Percentiles rank a stretch among this genome's conserved stretches.
phyloP scores from a whole-genome alignment of 305 asterid genomes.

The Plantago lanceolata region DNA sequence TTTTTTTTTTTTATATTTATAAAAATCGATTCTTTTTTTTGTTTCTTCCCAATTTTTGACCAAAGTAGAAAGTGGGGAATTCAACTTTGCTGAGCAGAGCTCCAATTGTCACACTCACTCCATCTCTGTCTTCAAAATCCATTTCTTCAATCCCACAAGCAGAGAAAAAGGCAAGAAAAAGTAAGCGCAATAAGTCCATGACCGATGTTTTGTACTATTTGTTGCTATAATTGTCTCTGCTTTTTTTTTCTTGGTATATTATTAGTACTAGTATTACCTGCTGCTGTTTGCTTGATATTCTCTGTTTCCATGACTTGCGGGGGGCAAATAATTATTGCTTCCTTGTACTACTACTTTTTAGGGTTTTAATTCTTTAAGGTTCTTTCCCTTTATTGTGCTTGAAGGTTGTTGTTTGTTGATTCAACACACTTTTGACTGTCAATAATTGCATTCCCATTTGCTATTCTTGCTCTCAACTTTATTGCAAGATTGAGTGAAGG shows the following conservation, averaged over 20 bases:
- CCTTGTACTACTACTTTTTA: slow-evolving; percentile 34
- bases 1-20: no score
- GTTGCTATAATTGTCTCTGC: slow-evolving; percentile 31
- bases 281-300: slow-evolving; percentile 33
- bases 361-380: slow-evolving; percentile 38
- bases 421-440: slow-evolving; percentile 21
- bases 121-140: slow-evolving; percentile 13
- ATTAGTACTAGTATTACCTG: slow-evolving; percentile 25
- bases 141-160: slow-evolving; percentile 32
- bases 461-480: slow-evolving; percentile 11
- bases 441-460: slow-evolving; percentile 26
- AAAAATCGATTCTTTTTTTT: background rate
- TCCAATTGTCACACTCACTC: slow-evolving; percentile 19
- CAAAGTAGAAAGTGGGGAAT: slow-evolving; percentile 30
- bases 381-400: slow-evolving; percentile 25
- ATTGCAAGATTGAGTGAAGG: slow-evolving; percentile 9
- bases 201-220: slow-evolving; percentile 21
- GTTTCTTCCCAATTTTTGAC: slow-evolving; percentile 19
- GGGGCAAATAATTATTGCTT: slow-evolving; percentile 44
- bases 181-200: slow-evolving; percentile 26
- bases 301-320: slow-evolving; percentile 62
- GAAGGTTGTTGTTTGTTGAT: slow-evolving; percentile 28
- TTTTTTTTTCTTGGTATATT: background rate
- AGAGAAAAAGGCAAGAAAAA: slow-evolving; percentile 20
- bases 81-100: slow-evolving; percentile 29